These are phyloP conservation scores for Geosmithia putterillii DNA, from an alignment of 2,329 filamentous ascomycete species.

Conservation along the genomic window DNA sequence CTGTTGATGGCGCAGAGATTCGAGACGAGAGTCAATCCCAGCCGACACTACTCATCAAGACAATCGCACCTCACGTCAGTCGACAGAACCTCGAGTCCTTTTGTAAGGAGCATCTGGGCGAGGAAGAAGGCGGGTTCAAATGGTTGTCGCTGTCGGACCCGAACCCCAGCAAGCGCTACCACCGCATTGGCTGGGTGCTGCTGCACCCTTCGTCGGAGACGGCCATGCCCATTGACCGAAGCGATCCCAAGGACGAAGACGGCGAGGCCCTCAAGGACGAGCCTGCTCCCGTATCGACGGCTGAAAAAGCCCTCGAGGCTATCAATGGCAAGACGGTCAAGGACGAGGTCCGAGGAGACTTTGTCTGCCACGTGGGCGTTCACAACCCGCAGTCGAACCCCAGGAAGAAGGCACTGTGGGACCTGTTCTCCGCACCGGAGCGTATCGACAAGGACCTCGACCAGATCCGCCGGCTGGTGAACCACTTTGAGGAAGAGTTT, in stretches of 20 bases:
- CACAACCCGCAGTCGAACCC: slow-evolving; percentile 80
- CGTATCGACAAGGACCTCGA: slow-evolving; percentile 82
- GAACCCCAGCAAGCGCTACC: slow-evolving; percentile 92
- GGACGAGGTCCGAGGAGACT: slow-evolving; percentile 86
- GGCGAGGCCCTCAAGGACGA: slow-evolving; percentile 45
- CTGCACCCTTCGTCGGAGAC: slow-evolving; percentile 68
- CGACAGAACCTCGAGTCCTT: slow-evolving; percentile 88
- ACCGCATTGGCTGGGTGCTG: slow-evolving; percentile 98
- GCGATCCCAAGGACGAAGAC: slow-evolving; percentile 62
- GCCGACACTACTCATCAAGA: slow-evolving; percentile 94
- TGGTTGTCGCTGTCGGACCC: slow-evolving; percentile 94
- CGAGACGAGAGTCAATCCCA: slow-evolving; percentile 80
- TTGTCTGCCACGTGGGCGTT: slow-evolving; percentile 93
- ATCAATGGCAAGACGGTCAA: slow-evolving; percentile 97
- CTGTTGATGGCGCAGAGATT: slow-evolving; percentile 71
- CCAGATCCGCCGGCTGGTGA: slow-evolving; percentile 69
- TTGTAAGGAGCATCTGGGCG: slow-evolving; percentile 86
- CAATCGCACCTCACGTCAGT: slow-evolving; percentile 90
- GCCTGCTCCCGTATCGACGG: slow-evolving; percentile 42
- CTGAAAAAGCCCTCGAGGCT: slow-evolving; percentile 81
- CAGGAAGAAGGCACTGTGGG: slow-evolving; percentile 92
- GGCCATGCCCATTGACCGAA: slow-evolving; percentile 51
- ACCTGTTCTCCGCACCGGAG: slow-evolving; percentile 88
- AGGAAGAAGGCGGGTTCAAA: slow-evolving; percentile 83
- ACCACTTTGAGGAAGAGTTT: slow-evolving; percentile 76